Percentiles rank a stretch among this genome's conserved stretches.
These are phyloP conservation scores for Phlebopus sp. DNA, from an alignment of 1,284 basidiomycete species.

Conservation along the genomic window DNA sequence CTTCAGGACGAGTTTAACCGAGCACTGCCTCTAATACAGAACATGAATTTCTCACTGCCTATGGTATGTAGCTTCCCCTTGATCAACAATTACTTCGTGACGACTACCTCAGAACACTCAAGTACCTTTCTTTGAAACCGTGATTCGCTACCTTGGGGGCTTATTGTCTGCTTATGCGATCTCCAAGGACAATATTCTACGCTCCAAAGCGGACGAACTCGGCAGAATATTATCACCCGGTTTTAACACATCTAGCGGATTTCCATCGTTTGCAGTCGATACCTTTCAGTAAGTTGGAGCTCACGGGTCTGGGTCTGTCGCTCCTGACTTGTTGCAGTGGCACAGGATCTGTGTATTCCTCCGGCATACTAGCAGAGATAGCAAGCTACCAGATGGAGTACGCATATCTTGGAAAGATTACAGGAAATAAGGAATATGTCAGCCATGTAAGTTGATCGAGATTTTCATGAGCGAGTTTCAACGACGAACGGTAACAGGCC, in stretches of 20 bases:
- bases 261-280: slow-evolving; percentile 50
- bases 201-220: slow-evolving; percentile 52
- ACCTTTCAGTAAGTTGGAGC: slow-evolving; percentile 40
- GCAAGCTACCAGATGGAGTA: slow-evolving; percentile 59
- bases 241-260: slow-evolving; percentile 47
- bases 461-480: background rate
- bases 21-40: slow-evolving; percentile 68
- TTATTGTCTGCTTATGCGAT: slow-evolving; percentile 81
- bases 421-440: slow-evolving; percentile 46
- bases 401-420: slow-evolving; percentile 53
- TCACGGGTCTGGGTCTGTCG: background rate
- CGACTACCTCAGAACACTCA: slow-evolving; percentile 28
- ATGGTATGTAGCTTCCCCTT: slow-evolving; percentile 23
- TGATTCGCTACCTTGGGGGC: slow-evolving; percentile 86
- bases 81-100: background rate
- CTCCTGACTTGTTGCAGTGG: slow-evolving; percentile 6
- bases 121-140: slow-evolving; percentile 79
- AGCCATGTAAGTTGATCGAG: slow-evolving; percentile 38
- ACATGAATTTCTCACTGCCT: slow-evolving; percentile 58
- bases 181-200: slow-evolving; percentile 43
- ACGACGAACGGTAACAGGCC: slow-evolving; percentile 35
- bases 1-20: slow-evolving; percentile 76
- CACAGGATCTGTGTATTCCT: slow-evolving; percentile 20
- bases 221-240: slow-evolving; percentile 48
- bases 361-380: slow-evolving; percentile 52